Percentiles rank a stretch among this genome's conserved stretches.
These are phyloP conservation scores for Mucor saturninus DNA, from an alignment of 371 early-diverging fungal species.

Conservation along the genomic window DNA sequence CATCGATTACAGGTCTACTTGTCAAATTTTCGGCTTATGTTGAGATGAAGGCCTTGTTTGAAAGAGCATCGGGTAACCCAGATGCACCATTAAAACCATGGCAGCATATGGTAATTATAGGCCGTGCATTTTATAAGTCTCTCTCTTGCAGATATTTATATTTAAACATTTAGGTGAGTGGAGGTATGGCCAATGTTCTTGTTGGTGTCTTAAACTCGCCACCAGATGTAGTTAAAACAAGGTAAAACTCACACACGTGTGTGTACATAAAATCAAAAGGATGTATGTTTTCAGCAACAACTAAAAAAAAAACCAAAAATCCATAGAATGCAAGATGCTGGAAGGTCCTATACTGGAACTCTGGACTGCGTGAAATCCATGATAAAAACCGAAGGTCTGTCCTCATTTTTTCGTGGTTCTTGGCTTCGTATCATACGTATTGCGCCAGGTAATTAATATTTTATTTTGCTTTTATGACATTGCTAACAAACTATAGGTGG, in stretches of 20 bases:
- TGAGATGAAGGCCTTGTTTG: constrained; percentile 50
- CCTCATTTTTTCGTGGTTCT: constrained; percentile 54
- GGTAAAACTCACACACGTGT: constrained; percentile 17
- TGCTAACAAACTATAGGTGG: constrained; percentile 30
- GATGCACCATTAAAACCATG: constrained; percentile 42
- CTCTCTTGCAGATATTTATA: not conserved
- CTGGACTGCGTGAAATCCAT: constrained; percentile 50
- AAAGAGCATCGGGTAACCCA: constrained; percentile 31
- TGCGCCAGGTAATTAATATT: constrained; percentile 47
- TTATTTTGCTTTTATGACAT: not conserved
- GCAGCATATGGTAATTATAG: constrained; percentile 47
- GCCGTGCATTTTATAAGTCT: too few relatives aligned
- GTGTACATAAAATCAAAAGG: too few relatives aligned
- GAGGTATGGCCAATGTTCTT: constrained; percentile 55
- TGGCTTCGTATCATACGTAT: constrained; percentile 57
- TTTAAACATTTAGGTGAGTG: constrained; percentile 32
- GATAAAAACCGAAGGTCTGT: constrained; percentile 46
- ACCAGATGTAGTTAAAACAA: constrained; percentile 54
- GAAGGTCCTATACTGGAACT: constrained; percentile 39
- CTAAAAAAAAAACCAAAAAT: not conserved
- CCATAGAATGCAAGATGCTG: constrained; percentile 57
- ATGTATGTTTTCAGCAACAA: not conserved
- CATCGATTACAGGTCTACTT: constrained; percentile 39
- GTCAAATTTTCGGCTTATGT: constrained; percentile 57
- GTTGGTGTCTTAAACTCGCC: constrained; percentile 58